Evolutionary conservation across 176 grass and related monocot species (phyloP), one percentile per base, ranked within the genome.

Genomic region (Raddia distichophylla): DNA sequence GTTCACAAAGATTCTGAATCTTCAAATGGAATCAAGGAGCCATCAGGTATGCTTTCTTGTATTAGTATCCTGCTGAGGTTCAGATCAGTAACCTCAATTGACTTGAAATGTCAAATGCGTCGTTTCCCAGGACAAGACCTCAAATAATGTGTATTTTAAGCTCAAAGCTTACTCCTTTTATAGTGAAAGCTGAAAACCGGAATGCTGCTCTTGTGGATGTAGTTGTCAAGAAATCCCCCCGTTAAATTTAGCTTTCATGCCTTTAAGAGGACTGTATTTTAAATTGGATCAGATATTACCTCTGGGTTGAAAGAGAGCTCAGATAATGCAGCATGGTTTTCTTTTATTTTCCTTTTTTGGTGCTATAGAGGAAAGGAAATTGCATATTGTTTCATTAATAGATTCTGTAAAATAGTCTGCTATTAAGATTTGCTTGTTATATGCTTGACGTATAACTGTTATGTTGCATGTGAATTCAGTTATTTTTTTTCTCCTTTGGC

Each of bases 1-100:
- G 57, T 76, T 85, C 73, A 57, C 40, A 81, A 63, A 48, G 64
- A 71, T 71, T 71, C 48, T 12, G 77, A 71, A 65, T 76, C 82
- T 71, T 81, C 87, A 51, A 56, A 64, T 71, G 64, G 20, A 63
- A 76, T 64, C 10, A 45, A 85, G 32, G 71, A 71, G 43, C 77
- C 82, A 81, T 64, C 87, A 89, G 87, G 87, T 89, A 89, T 64
- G 32, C 13, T 73, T 69, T 73, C 32, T 45, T 88, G 60, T 48
- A 58, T 73, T 73, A 51, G 44, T 88, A 46, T 18, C n/a, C 51
- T 73, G 10, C 10, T 74, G 60, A 45, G 14, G 64, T 83, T 74
- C 67, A 67, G 15, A 78, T 83, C 43, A 69, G 27, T 33, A 68
- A 51, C 27, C 65, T 48, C 16, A 67, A 67, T 60, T 83, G 19